Base-by-base conservation (phyloP, 768 basidiomycete genomes). In the Kockovaella imperatae region DNA sequence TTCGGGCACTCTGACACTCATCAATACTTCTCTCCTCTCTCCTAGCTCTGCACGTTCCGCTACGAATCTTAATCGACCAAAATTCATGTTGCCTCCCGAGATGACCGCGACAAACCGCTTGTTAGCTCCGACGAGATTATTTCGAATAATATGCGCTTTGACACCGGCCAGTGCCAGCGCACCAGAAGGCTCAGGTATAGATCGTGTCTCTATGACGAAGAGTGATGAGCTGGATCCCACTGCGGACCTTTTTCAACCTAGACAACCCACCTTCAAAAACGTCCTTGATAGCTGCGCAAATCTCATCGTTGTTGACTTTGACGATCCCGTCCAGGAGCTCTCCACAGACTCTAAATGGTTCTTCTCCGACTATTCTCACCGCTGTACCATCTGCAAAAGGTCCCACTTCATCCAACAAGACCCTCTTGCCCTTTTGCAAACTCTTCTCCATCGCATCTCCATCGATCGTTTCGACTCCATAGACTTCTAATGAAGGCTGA, bases 51-150 rank as follows among this genome's bases (percentile, higher is more conserved):
- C 95, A 48, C 95, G 89, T 69, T 99, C 95, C 17, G 95, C 86
- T n/a, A 99, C 91, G 67, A 97, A 99, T 8, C 95, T 81, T 38
- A 99, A 72, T 35, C 93, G 81, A 64, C 89, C 87, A 72, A 99
- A 99, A 74, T 99, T 97, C 87, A 99, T 95, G 73, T 99, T 97
- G 15, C 93, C 95, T 18, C 95, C 95, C 62, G 87, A 91, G 54
- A 97, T 75, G 44, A 96, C 82, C 4, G 80, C 90, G 25, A 96
- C 91, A 56, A 91, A 95, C 49, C 80, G 82, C 74, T 87, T 87
- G 47, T 84, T 78, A 2, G 86, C 81, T 30, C 86, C 87, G 43
- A 89, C 59, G 28, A 97, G 79, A 43, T 83, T 78, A 70, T 95
- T 87, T 49, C 82, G 73, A 28, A 80, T 56, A 59, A 99, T 89